These are phyloP conservation scores for Globisporangium middletonii DNA, from an alignment of 352 stramenopile genomes.

Conservation along the genomic window DNA sequence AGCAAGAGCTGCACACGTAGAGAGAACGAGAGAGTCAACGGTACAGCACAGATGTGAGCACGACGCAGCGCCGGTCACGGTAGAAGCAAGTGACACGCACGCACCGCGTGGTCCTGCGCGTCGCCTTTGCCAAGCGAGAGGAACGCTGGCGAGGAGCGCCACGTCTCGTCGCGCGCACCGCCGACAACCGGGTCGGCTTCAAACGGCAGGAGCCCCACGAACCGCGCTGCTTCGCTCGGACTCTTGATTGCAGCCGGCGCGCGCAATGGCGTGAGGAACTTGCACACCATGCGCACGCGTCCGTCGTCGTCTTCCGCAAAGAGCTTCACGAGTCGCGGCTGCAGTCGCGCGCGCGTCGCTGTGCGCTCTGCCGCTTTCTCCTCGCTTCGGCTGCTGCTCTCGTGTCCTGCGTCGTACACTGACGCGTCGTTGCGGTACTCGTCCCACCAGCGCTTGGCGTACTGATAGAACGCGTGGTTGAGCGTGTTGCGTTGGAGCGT, in stretches of 20 bases:
- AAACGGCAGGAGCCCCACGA: slow-evolving; percentile 77
- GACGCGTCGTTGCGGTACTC: slow-evolving; percentile 47
- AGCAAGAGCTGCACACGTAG: slow-evolving; percentile 55
- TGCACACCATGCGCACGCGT: slow-evolving; percentile 80
- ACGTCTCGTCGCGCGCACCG: slow-evolving; percentile 56
- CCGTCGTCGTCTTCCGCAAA: slow-evolving; percentile 88
- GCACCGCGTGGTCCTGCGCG: slow-evolving; percentile 75
- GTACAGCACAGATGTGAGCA: not conserved
- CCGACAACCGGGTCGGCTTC: slow-evolving; percentile 48
- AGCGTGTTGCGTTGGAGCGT: slow-evolving; percentile 42
- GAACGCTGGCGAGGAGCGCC: slow-evolving; percentile 68
- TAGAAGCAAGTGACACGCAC: not conserved
- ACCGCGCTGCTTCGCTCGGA: slow-evolving; percentile 79
- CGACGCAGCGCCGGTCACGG: not conserved
- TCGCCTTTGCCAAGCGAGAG: slow-evolving; percentile 74
- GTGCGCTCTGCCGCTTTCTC: slow-evolving; percentile 10
- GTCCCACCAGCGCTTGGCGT: slow-evolving; percentile 83
- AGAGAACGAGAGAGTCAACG: not conserved
- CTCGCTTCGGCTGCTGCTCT: not conserved
- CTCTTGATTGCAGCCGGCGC: slow-evolving; percentile 39
- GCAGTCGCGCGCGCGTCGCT: slow-evolving; percentile 3
- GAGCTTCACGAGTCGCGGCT: slow-evolving; percentile 61
- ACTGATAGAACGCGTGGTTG: slow-evolving; percentile 70
- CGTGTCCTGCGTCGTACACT: slow-evolving; percentile 8
- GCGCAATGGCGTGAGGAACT: slow-evolving; percentile 68